Base-by-base conservation (phyloP, 345 rosid species). In the Clausena lansium region DNA sequence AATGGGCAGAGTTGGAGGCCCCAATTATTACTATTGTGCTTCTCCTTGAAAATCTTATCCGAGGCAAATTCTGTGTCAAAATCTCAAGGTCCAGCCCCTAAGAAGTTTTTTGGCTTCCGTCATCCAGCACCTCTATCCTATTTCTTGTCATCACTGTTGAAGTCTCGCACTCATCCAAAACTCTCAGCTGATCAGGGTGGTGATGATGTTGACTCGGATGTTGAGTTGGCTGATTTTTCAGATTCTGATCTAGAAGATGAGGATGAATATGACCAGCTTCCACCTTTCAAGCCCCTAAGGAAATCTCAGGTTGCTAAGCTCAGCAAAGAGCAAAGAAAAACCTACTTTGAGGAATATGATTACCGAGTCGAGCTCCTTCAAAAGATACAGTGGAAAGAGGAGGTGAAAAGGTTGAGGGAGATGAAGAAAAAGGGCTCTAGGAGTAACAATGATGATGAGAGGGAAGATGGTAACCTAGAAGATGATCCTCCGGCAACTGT, bases 21-120 rank as follows among this genome's bases (percentile, higher is more conserved):
- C 24, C 90, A 91, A 39, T 76, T 93, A 27, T 30, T 94, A 77
- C 84, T 90, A 25, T 70, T 87, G 39, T 89, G 97, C 77, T 93
- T 81, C 79, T 86, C 93, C 8, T 36, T 87, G 84, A 94, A 93
- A 79, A 85, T 78, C 24, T 68, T 84, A 74, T 80, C 88, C 4
- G 87, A 90, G 78, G 85, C 87, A 5, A 78, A 41, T 67, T 55
- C 82, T 25, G 45, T 79, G 38, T 70, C 50, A 41, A 84, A 86
- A 80, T 66, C 86, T 61, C 72, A 59, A 64, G 79, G 72, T 76
- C 66, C 78, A 36, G 76, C 80, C 77, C 82, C 81, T 60, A 54
- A 38, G 58, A 81, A 79, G 77, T 78, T 54, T 67, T 77, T 86
- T 62, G 87, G 80, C 76, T 67, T 80, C 63, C 81, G 41, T 41